These are phyloP conservation scores for button mushroom (Agaricus bisporus) DNA, from an alignment of 768 basidiomycete species.

Conservation along the genomic window DNA sequence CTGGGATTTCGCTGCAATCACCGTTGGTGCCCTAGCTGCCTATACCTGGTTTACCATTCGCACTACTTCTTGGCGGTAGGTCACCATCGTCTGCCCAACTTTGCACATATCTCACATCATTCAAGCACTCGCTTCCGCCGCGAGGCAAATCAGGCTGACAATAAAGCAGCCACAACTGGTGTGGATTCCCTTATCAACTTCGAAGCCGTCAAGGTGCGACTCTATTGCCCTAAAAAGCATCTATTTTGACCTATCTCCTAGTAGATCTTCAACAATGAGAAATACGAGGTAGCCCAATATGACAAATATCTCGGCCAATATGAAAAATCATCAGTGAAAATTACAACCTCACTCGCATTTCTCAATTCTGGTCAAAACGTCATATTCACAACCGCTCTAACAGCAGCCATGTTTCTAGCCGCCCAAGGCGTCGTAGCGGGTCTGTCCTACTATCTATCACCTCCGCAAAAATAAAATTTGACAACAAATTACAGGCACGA, in stretches of 20 bases:
- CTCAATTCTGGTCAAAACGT: constrained; percentile 96
- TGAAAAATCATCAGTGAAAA: constrained; percentile 89
- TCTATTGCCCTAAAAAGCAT: too few species aligned
- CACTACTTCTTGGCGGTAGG: constrained; percentile 93
- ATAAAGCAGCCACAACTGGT: constrained; percentile 88
- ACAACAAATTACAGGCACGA: constrained; percentile 56
- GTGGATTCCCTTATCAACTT: constrained; percentile 98
- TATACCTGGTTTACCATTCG: constrained; percentile 98
- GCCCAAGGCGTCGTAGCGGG: constrained; percentile 93
- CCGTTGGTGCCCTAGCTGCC: constrained; percentile 72
- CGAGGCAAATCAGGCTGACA: constrained; percentile 94
- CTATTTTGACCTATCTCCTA: not conserved
- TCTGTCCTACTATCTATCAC: constrained; percentile 21
- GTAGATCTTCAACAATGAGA: constrained; percentile 97
- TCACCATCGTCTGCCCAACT: not conserved
- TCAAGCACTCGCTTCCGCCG: constrained; percentile 81
- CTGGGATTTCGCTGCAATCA: constrained; percentile 94
- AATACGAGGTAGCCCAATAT: constrained; percentile 85
- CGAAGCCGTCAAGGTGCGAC: constrained; percentile 90
- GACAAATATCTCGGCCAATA: constrained; percentile 83
- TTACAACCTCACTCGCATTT: constrained; percentile 88
- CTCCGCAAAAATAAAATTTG: too few species aligned
- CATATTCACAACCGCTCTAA: constrained; percentile 92
- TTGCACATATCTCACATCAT: not conserved
- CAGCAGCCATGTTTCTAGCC: constrained; percentile 92